Percentiles rank a stretch among this genome's conserved stretches.
phyloP scores from a whole-genome alignment of 192 early-diverging fungal genomes.

The Umbelopsis sp. region DNA sequence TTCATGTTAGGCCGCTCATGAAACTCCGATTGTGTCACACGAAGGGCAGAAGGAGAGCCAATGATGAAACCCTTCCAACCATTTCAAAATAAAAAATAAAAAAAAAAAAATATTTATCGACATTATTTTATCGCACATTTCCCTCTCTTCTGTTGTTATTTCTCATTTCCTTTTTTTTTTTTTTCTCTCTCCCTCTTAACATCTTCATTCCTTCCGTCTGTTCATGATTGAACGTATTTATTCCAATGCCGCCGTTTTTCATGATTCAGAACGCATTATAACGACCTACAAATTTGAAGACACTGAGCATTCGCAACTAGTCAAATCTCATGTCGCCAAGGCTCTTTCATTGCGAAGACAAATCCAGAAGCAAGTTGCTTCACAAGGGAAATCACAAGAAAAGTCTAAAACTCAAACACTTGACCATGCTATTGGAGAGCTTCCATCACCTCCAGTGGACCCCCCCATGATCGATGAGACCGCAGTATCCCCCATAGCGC shows the following conservation, averaged over 20 bases:
- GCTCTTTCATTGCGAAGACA: background rate
- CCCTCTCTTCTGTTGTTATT: background rate
- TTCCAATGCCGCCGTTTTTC: constrained; percentile 14
- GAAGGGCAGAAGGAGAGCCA: background rate
- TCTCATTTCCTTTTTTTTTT: background rate
- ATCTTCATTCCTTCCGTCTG: constrained; percentile 16
- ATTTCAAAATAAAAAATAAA: constrained; percentile 19
- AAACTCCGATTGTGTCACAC: constrained; percentile 8
- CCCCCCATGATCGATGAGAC: background rate
- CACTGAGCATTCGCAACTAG: background rate
- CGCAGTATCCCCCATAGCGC: background rate
- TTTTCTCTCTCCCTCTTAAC: background rate
- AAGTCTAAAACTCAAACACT: background rate
- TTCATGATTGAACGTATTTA: constrained; percentile 20
- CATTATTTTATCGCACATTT: background rate
- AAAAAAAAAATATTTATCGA: background rate
- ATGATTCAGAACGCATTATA: constrained; percentile 16
- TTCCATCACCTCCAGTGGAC: constrained; percentile 23
- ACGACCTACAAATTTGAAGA: constrained; percentile 16
- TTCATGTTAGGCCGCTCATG: constrained; percentile 20
- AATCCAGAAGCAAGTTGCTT: background rate
- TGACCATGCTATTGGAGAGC: background rate
- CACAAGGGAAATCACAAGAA: background rate
- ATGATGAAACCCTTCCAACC: constrained; percentile 23
- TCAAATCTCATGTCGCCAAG: constrained; percentile 12